Evolutionary conservation across 2,329 filamentous ascomycete genomes (phyloP), one percentile per base, ranked within the genome.

Genomic region (Trichoderma sp.): DNA sequence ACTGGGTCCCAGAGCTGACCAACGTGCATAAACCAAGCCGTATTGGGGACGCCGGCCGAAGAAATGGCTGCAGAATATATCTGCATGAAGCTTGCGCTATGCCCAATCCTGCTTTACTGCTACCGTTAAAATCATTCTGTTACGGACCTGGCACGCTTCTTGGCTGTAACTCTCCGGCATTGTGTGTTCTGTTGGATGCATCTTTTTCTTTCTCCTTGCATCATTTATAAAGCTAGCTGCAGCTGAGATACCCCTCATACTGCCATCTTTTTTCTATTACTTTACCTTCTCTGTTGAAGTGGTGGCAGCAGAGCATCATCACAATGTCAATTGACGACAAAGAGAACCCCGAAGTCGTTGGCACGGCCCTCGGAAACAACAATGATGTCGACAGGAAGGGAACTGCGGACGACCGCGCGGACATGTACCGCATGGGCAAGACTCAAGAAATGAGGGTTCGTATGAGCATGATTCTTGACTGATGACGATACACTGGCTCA

Each of bases 381-480:
- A 31, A 40, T 5, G 61, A 55, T 40, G 47, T 24, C 11, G 61
- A 63, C 21, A 40, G 29, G 47, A 52, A 21, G 21, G 61, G 61
- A n/a, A 63, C 53, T 3, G 61, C 61, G 33, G 61, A 31, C 24
- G 61, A 63, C 11, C 61, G 61, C 31, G 61, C 61, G 14, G 61
- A 63, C 33, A 63, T 63, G 61, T 63, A 63, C 61, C 61, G 61
- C 5, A 63, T 63, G 61, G 61, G 61, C 21, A 63, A 63, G 1
- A 21, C 37, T 6, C 61, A 63, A 4, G 61, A 63, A 63, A 55
- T 63, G 61, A 63, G 47, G 14, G 61, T 63, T 63, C 31, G 61
- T 63, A 24, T 21, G 8, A 14, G 10, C 40, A 19, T 10, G 7
- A n/a, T n/a, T 40, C 16, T n/a, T n/a, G 21, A 5, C 11, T 7